Evolutionary conservation across 768 basidiomycete species (phyloP).

Genomic region (Sistotremastrum niveocremeum): DNA sequence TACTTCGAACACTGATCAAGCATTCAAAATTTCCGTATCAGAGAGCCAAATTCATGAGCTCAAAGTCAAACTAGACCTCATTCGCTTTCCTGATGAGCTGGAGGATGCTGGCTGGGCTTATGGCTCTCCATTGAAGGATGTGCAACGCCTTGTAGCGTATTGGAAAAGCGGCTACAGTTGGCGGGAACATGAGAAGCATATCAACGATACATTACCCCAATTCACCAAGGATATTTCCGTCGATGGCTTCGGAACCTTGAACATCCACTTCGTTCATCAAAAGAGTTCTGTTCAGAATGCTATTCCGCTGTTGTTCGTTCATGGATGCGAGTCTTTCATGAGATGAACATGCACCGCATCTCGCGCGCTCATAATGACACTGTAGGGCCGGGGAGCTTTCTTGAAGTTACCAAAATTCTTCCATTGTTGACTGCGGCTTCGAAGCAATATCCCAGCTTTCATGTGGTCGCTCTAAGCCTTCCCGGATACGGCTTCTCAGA

Average conservation of each 20-base stretch:
- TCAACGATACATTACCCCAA: constrained; percentile 42
- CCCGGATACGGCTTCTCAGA: constrained; percentile 54
- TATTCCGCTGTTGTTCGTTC: constrained; percentile 46
- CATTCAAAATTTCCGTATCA: constrained; percentile 36
- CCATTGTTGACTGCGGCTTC: constrained; percentile 32
- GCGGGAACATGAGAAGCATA: constrained; percentile 32
- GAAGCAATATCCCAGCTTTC: constrained; percentile 38
- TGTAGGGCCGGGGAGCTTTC: constrained; percentile 48
- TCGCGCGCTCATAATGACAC: background rate
- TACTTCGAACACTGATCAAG: constrained; percentile 5
- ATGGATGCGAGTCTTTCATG: constrained; percentile 32
- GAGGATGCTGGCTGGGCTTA: constrained; percentile 37
- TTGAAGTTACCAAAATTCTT: constrained; percentile 44
- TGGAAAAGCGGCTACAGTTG: constrained; percentile 48
- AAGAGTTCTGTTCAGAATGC: constrained; percentile 21
- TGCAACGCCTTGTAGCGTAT: constrained; percentile 31
- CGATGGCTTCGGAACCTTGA: constrained; percentile 31
- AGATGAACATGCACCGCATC: background rate
- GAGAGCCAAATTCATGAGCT: constrained; percentile 28
- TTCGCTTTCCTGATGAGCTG: constrained; percentile 45
- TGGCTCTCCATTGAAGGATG: constrained; percentile 34
- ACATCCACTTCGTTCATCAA: constrained; percentile 48
- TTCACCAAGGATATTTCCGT: constrained; percentile 39
- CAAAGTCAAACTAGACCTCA: constrained; percentile 31
- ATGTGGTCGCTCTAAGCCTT: constrained; percentile 44